A percentile compares a stretch with the other conserved stretches of the same genome.
These are phyloP conservation scores for Neocatenulostroma microsporum DNA, from an alignment of 2,329 filamentous ascomycete genomes.

Conservation along the genomic window DNA sequence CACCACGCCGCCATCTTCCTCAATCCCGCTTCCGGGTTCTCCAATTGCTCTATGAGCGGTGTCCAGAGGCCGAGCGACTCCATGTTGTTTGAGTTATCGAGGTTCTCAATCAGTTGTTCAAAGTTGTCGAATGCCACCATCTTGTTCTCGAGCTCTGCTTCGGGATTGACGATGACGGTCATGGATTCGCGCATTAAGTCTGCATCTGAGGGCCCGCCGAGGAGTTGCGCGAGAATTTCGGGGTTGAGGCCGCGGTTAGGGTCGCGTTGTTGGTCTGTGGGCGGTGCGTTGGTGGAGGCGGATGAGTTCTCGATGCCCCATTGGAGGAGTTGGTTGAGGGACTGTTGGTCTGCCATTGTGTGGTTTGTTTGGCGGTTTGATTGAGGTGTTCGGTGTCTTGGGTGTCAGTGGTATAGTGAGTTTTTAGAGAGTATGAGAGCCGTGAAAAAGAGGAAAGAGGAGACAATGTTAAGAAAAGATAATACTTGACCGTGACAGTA, in stretches of 20 bases:
- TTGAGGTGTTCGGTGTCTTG: no score
- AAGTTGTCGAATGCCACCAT: conserved; percentile 88
- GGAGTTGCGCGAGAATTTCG: conserved; percentile 62
- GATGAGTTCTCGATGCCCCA: conserved; percentile 64
- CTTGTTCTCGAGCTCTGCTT: conserved; percentile 60
- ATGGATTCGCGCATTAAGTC: conserved; percentile 86
- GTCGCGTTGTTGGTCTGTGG: conserved; percentile 26
- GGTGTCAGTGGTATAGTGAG: no score
- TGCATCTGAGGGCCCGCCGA: conserved; percentile 81
- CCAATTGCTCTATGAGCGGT: conserved; percentile 64
- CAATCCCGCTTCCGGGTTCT: conserved; percentile 61
- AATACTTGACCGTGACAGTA: no score
- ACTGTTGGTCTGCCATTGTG: conserved; percentile 18
- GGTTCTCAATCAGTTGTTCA: conserved; percentile 80
- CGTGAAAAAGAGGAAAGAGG: no score
- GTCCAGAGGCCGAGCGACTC: conserved; percentile 71
- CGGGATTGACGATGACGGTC: conserved; percentile 57
- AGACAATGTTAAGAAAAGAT: no score
- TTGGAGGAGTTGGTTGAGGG: conserved; percentile 68
- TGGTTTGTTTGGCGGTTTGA: no score
- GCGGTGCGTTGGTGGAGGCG: conserved; percentile 28
- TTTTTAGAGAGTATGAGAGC: no score
- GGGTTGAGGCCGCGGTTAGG: conserved; percentile 50
- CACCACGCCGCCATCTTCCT: conserved; percentile 89
- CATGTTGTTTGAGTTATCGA: conserved; percentile 97